phyloP scores from a whole-genome alignment of 2,329 filamentous ascomycete genomes.

The Neofusicoccum cordaticola region DNA sequence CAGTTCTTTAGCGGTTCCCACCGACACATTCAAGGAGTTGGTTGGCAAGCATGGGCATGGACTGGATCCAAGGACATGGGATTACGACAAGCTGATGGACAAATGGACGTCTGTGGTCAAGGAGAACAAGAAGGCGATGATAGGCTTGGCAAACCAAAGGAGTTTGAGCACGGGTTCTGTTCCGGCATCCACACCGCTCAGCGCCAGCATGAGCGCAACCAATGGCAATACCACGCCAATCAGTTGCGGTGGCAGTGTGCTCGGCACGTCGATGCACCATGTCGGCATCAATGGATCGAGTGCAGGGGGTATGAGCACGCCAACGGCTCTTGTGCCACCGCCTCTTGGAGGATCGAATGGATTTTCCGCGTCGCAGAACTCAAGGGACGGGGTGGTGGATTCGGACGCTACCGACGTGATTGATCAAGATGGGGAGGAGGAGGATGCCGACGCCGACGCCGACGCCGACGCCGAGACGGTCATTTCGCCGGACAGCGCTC shows the following conservation, averaged over 20 bases:
- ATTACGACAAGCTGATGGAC: constrained; percentile 40
- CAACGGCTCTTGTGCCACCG: not conserved
- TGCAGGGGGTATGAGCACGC: constrained; percentile 2
- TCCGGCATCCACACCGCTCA: not conserved
- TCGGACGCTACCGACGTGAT: constrained; percentile 16
- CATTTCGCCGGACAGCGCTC: constrained; percentile 5
- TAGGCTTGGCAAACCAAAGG: constrained; percentile 36
- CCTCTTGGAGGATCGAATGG: not conserved
- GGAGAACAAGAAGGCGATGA: constrained; percentile 27
- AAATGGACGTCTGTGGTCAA: constrained; percentile 39
- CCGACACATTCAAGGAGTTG: constrained; percentile 39
- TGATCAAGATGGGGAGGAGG: constrained; percentile 5
- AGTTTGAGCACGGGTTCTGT: constrained; percentile 22
- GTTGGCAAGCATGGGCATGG: constrained; percentile 27
- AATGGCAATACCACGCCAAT: not conserved
- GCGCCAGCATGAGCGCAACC: not conserved
- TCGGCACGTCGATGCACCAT: not conserved
- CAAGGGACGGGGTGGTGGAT: constrained; percentile 5
- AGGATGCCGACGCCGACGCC: constrained; percentile 13
- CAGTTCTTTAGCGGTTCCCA: constrained; percentile 36
- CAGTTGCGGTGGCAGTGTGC: not conserved
- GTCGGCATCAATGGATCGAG: not conserved
- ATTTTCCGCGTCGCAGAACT: not conserved
- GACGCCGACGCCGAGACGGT: constrained; percentile 8
- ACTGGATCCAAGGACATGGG: constrained; percentile 39